Base-by-base conservation (phyloP, 2,329 filamentous ascomycete species). In the Hirsutella thompsonii region DNA sequence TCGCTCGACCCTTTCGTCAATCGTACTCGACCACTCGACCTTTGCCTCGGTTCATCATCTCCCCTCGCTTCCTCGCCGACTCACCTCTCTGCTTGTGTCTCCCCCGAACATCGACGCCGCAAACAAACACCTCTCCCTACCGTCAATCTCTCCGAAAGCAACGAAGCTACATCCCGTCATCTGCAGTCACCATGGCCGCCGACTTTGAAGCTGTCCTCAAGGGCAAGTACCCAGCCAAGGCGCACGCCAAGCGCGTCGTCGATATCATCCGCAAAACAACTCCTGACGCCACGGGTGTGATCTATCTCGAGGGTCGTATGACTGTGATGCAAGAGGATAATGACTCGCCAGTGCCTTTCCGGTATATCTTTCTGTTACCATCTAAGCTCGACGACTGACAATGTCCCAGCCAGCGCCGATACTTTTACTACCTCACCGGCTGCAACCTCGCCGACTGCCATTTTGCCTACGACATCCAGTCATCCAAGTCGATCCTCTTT, bases 351-450 rank as follows among this genome's bases (percentile, higher is more conserved):
- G 75, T 79, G 53, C 86, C 79, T 20, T 95, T 94, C 60, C 75
- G 86, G 79, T 88, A 70, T 40, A 50, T 6, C 13, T 16, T 3
- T 37, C 40, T 13, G 20, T 9, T 21, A n/a, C 2, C 30, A 11
- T 9, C 14, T 5, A 16, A 33, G 5, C 5, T 19, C 13, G 18
- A 1, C 20, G 8, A 28, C 26, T 5, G 36, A 29, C 3, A 9
- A 13, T 39, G 23, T 40, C 39, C 3, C 9, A 88, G 86, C 49
- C 89, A 95, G 64, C 84, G 89, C 47, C 81, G 92, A 42, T 85
- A 79, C 60, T 98, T 98, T 67, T 95, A 84, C 74, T 98, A 98
- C 63, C 70, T 96, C 36, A 90, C 86, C 20, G 92, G 92, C 51
- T 93, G 69, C 56, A 73, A 79, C 46, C 71, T 93, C 23, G 75